phyloP scores from a whole-genome alignment of 352 stramenopile species.

The Phytophthora vignae region DNA sequence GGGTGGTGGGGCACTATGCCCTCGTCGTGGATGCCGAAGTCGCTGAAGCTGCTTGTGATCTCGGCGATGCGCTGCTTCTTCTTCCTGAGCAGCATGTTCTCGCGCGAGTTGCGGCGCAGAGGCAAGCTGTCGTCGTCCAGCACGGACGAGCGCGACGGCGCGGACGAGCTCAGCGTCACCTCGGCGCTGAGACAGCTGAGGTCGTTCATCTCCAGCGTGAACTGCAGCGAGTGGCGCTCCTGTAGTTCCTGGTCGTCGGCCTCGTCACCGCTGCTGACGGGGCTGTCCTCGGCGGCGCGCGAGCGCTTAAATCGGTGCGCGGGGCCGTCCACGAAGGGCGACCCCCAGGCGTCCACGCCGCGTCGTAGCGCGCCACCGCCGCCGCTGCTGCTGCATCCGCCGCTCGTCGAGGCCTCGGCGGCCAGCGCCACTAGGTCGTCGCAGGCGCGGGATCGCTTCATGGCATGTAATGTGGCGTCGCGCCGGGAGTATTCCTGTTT shows the following conservation, averaged over 20 bases:
- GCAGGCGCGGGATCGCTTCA: constrained; percentile 80
- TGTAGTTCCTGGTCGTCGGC: constrained; percentile 20
- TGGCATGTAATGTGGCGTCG: constrained; percentile 20
- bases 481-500: too few species aligned
- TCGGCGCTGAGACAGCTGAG: constrained; percentile 13
- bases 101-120: constrained; percentile 50
- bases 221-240: constrained; percentile 32
- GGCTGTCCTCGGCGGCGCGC: constrained; percentile 21
- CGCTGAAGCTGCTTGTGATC: constrained; percentile 30
- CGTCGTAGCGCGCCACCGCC: constrained; percentile 5
- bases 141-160: constrained; percentile 19
- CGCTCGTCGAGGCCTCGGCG: constrained; percentile 20
- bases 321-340: constrained; percentile 7
- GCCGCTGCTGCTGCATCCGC: constrained; percentile 3
- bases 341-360: constrained; percentile 3
- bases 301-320: constrained; percentile 39
- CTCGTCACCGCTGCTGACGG: constrained; percentile 19
- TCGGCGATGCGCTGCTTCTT: constrained; percentile 40
- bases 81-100: constrained; percentile 43
- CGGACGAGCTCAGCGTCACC: constrained; percentile 18
- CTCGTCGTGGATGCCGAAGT: constrained; percentile 21
- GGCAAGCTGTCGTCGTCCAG: constrained; percentile 35
- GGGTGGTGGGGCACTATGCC: constrained; percentile 1
- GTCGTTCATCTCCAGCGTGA: constrained; percentile 33
- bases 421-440: constrained; percentile 70